Evolutionary conservation across 441 rosid genomes (phyloP), one percentile per base, ranked within the genome.

Genomic region (Biscutella laevigata): DNA sequence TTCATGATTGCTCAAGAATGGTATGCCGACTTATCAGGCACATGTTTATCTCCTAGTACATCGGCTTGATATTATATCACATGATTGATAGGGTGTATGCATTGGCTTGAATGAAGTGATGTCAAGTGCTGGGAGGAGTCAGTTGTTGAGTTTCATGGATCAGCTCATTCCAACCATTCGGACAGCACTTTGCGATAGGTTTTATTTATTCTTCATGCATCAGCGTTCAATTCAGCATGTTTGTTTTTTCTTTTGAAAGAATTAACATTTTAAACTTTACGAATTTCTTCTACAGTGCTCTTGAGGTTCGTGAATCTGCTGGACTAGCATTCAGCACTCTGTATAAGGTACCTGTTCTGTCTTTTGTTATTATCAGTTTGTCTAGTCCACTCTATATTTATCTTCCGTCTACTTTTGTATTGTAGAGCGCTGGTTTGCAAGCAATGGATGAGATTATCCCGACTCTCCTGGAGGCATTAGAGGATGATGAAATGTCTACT

Each of bases 391-490:
- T 24, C 15, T 37, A 19, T 36, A 65, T 59, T 6, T 43, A 55
- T 12, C 49, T 27, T 16, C 44, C 28, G n/a, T 41, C 49, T 58
- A 25, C 27, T 57, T 11, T 63, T 42, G 39, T 48, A 60, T 48
- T 62, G 59, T 71, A 94, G 99, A 94, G 90, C 76, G 99, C 98
- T 58, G 98, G 99, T 62, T 52, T 94, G 95, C 98, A 85, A 86
- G 99, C 96, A 64, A 86, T 94, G 62, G 99, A 90, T 76, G 99
- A 94, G 78, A 94, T 94, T 58, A 89, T 94, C 47, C 98, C 98
- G 51, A 90, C 98, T 1, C 81, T 94, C 72, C 58, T 94, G 70
- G 95, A 77, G 80, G 96, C 98, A 12, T 72, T 94, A 66, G 98
- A 90, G 77, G 94, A 94, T 73, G 95, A 88, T 70, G 75, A 79